Conservation (phyloP, 768 basidiomycete species). For the Hemileccinum rubropunctum region DNA sequence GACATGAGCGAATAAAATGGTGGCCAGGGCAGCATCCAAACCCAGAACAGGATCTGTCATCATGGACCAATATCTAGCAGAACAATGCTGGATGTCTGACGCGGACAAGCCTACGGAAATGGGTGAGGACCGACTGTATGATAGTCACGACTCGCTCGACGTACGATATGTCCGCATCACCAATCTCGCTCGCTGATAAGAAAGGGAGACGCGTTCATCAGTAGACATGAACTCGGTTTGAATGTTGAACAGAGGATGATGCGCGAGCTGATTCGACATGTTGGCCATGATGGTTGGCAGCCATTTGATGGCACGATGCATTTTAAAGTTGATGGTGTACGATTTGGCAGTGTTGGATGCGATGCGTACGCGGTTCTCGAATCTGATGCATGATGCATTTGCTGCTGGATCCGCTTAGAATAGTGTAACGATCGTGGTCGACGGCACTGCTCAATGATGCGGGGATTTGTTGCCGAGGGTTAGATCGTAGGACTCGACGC, state of each 20-base stretch:
- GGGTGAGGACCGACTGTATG: background rate
- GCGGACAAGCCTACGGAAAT: conserved; percentile 31
- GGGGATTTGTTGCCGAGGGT: too few relatives aligned
- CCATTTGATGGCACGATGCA: too few relatives aligned
- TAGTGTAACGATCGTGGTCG: too few relatives aligned
- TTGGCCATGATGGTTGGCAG: background rate
- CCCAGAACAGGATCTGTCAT: conserved; percentile 52
- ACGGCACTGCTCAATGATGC: too few relatives aligned
- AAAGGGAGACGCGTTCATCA: conserved; percentile 47
- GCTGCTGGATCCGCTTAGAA: too few relatives aligned
- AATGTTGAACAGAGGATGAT: conserved; percentile 45
- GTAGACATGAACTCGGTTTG: conserved; percentile 42
- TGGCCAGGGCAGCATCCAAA: conserved; percentile 51
- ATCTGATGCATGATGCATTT: too few relatives aligned
- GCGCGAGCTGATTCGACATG: conserved; percentile 13
- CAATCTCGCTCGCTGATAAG: conserved; percentile 50
- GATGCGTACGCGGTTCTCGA: too few relatives aligned
- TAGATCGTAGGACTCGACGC: too few relatives aligned
- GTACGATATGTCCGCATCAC: conserved; percentile 49
- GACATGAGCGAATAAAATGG: conserved; percentile 50
- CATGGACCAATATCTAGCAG: conserved; percentile 50
- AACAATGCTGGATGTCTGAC: conserved; percentile 47
- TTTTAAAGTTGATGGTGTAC: background rate
- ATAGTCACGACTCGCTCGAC: conserved; percentile 11
- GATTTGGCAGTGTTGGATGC: too few relatives aligned